Conservation (phyloP, 257 asterid genomes). For the Solanum pennellii region DNA sequence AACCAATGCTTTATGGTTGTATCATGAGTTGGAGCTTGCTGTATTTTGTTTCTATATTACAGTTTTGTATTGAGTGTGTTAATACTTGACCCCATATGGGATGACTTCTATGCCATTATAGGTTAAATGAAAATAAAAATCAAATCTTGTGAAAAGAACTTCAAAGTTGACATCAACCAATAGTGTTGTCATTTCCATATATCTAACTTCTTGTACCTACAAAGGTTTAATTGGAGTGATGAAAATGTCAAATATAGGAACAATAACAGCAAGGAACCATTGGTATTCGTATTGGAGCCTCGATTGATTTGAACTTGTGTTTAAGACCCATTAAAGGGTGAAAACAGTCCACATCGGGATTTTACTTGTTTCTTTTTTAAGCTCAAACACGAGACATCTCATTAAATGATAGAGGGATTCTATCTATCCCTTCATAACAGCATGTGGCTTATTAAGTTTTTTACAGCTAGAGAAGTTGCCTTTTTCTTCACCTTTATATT, state of each 20-base stretch:
- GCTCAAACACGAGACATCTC: neutral
- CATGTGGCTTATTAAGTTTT: neutral
- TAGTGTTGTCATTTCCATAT: neutral
- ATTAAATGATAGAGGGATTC: neutral
- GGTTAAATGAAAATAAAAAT: neutral
- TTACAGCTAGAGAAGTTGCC: neutral
- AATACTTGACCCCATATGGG: neutral
- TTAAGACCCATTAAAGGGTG: neutral
- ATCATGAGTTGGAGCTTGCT: constrained; percentile 2
- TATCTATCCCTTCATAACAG: neutral
- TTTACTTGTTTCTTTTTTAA: neutral
- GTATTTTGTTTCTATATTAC: neutral
- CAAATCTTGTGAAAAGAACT: neutral
- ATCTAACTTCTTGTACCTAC: neutral
- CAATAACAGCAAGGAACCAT: neutral
- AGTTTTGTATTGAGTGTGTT: neutral
- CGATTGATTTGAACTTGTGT: neutral
- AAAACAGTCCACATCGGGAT: neutral
- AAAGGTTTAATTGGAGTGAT: neutral
- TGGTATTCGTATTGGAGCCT: neutral
- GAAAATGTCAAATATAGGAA: neutral
- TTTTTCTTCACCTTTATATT: neutral
- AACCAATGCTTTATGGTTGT: neutral
- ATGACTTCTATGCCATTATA: neutral
- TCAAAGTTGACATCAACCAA: neutral